A percentile compares a stretch with the other conserved stretches of the same genome.
phyloP scores from a whole-genome alignment of 805 yeast genomes.

The Candida pseudofarinosa region DNA sequence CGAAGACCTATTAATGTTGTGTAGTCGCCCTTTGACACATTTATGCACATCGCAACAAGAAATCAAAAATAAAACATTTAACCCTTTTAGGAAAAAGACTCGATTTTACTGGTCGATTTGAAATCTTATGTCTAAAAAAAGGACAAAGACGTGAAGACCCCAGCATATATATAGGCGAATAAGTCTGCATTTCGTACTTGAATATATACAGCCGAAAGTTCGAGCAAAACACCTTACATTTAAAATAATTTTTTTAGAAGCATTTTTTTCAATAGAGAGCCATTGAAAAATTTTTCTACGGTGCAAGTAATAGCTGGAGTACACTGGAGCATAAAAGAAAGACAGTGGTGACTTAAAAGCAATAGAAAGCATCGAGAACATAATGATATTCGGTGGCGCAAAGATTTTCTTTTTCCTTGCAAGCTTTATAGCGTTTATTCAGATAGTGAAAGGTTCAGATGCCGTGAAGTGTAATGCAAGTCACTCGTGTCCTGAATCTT shows the following conservation, averaged over 20 bases:
- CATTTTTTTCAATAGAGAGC: too few species aligned
- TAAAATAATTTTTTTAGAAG: too few species aligned
- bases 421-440: neutral
- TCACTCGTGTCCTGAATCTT: slow-evolving; percentile 62
- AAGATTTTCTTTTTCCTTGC: neutral
- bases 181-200: too few species aligned
- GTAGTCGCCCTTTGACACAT: neutral
- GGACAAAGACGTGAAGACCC: neutral
- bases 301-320: neutral
- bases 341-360: too few species aligned
- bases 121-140: neutral
- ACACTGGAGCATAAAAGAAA: too few species aligned
- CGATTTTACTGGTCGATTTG: neutral
- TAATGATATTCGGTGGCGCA: neutral
- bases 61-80: neutral
- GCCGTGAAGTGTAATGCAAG: slow-evolving; percentile 47
- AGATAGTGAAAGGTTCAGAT: neutral
- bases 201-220: too few species aligned
- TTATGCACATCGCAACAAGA: neutral
- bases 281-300: neutral
- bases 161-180: neutral
- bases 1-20: neutral
- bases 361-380: too few species aligned
- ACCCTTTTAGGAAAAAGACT: neutral
- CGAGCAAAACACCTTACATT: too few species aligned